Base-by-base conservation (phyloP, 352 stramenopile genomes). In the Pythium apleroticum region DNA sequence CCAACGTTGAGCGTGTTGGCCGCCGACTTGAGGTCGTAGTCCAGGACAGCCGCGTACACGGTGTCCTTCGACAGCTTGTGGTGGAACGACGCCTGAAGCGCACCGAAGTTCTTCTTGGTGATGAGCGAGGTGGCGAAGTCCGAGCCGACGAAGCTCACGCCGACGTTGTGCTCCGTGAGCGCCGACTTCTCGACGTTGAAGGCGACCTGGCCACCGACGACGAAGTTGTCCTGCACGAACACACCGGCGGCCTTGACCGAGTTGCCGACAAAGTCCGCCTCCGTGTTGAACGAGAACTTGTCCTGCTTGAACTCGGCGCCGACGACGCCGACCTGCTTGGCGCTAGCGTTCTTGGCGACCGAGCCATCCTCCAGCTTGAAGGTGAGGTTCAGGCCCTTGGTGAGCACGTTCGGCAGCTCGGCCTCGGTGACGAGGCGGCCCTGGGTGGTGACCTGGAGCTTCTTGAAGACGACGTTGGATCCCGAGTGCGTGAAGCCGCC, bases 101-200 rank as follows among this genome's bases (percentile, higher is more conserved):
- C 75, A 65, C 90, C 89, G 67, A 93, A 89, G 62, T 91, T 89
- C 82, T 95, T 95, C 80, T 93, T 94, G 54, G 85, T 93, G 69
- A 91, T 74, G 58, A 95, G 56, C 24, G 84, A 84, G 39, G 82
- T 81, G 17, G 82, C 77, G 56, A 91, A 95, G 76, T 95, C 87
- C 41, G 65, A 72, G 65, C 78, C 85, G 33, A 71, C 74, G 80
- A 92, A 95, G 73, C 80, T 91, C 50, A 91, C 58, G 12, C 75
- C 85, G 27, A 93, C 84, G 72, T 91, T 93, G 74, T 94, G 85
- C 78, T 95, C 85, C 66, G 81, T 78, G 61, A 95, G 69, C n/a
- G 73, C 61, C 65, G 82, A 91, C 82, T 95, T 93, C 70, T 91
- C 85, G 60, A 86, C 69, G 69, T 86, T 89, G 71, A 93, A 93